These are phyloP conservation scores for Fusarium poae DNA, from an alignment of 2,329 filamentous ascomycete species.

Conservation along the genomic window DNA sequence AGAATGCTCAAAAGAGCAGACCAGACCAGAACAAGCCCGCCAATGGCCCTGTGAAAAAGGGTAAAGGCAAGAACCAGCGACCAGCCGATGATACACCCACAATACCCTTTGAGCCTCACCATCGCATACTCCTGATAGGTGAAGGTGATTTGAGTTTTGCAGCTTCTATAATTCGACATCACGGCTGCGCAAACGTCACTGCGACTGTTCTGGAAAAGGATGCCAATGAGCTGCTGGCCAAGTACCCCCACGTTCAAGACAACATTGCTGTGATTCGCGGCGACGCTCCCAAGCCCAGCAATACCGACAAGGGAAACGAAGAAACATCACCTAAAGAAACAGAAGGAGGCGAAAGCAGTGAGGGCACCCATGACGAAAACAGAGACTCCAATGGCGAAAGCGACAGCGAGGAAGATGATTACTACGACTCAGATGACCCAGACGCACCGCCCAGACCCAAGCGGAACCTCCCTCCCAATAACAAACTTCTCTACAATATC, in stretches of 20 bases:
- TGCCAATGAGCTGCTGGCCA: conserved; percentile 70
- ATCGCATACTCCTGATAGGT: conserved; percentile 80
- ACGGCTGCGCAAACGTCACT: conserved; percentile 74
- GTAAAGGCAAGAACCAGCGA: conserved; percentile 46
- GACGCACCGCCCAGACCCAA: conserved; percentile 35
- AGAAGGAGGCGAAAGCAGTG: conserved; percentile 14
- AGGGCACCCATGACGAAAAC: conserved; percentile 21
- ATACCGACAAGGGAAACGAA: conserved; percentile 17
- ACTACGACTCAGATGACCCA: conserved; percentile 40
- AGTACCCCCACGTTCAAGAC: conserved; percentile 78
- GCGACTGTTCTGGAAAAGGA: conserved; percentile 76
- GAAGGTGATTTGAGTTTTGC: conserved; percentile 87
- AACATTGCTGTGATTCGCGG: conserved; percentile 67
- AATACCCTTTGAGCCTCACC: conserved; percentile 75
- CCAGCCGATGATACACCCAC: conserved; percentile 56
- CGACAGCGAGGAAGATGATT: conserved; percentile 36
- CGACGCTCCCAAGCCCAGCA: conserved; percentile 37
- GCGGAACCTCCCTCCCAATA: conserved; percentile 41
- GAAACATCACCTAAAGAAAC: conserved; percentile 4
- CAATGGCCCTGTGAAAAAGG: conserved; percentile 43
- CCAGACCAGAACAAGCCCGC: conserved; percentile 37
- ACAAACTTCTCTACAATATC: conserved; percentile 68
- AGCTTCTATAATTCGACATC: conserved; percentile 72
- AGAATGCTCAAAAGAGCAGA: conserved; percentile 36
- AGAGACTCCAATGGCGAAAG: conserved; percentile 33